These are phyloP conservation scores for Exophiala mesophila DNA, from an alignment of 2,329 filamentous ascomycete species.

Conservation along the genomic window DNA sequence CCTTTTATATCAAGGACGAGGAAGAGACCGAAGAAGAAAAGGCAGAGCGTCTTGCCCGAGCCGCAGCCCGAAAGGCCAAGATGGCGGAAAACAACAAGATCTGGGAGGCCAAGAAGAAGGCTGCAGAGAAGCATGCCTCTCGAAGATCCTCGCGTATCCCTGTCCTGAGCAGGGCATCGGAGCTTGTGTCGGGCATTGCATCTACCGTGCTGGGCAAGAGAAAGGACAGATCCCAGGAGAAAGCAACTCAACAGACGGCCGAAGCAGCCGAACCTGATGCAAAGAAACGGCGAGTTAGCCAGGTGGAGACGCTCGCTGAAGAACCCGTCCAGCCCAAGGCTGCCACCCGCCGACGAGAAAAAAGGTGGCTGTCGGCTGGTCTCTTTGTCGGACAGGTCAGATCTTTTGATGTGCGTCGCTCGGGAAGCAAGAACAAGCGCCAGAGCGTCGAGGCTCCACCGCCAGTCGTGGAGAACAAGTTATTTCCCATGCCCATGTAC, in stretches of 20 bases:
- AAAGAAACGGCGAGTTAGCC: constrained; percentile 42
- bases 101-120: constrained; percentile 25
- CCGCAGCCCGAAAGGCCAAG: constrained; percentile 26
- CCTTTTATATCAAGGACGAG: constrained; percentile 14
- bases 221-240: constrained; percentile 50
- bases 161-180: constrained; percentile 40
- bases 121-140: constrained; percentile 28
- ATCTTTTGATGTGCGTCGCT: constrained; percentile 42
- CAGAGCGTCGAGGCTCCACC: constrained; percentile 39
- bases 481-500: constrained; percentile 74
- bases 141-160: constrained; percentile 43
- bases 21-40: constrained; percentile 24
- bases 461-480: constrained; percentile 45
- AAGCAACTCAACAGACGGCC: constrained; percentile 42
- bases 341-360: constrained; percentile 48
- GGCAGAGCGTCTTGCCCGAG: constrained; percentile 31
- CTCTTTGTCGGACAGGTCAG: constrained; percentile 78
- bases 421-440: constrained; percentile 44
- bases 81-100: constrained; percentile 25
- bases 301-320: constrained; percentile 9
- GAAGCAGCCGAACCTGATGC: constrained; percentile 30
- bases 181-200: constrained; percentile 45
- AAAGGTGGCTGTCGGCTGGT: constrained; percentile 76
- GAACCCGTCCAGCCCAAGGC: constrained; percentile 8
- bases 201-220: constrained; percentile 54